Evolutionary conservation across 495 filamentous ascomycete species (phyloP).

Genomic region (Pseudevernia furfuracea): DNA sequence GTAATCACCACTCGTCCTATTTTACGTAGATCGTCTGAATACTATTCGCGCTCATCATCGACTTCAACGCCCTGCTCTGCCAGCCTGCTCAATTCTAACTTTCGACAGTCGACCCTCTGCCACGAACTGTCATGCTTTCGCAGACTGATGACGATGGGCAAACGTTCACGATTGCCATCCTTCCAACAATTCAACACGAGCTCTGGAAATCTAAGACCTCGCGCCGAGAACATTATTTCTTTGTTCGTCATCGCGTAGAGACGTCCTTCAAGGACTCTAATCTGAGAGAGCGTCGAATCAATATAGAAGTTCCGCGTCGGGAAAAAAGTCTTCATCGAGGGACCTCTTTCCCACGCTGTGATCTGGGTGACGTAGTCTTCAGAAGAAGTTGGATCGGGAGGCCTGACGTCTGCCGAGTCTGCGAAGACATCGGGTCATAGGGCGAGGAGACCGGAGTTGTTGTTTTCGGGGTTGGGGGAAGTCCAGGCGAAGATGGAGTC

Average conservation of each 20-base stretch:
- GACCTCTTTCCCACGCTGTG: too few species aligned
- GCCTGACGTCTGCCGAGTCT: neutral
- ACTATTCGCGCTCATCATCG: neutral
- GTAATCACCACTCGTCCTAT: neutral
- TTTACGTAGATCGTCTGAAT: neutral
- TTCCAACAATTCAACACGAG: neutral
- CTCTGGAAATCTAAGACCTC: neutral
- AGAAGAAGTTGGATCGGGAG: neutral
- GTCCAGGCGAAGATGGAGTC: constrained; percentile 28
- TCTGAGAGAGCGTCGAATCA: too few species aligned
- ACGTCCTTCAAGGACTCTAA: neutral
- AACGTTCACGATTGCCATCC: neutral
- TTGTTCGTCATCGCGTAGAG: neutral
- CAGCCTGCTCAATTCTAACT: neutral
- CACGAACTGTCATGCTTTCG: neutral
- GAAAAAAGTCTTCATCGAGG: too few species aligned
- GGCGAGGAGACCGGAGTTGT: constrained; percentile 1
- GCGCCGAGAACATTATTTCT: neutral
- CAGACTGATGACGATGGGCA: neutral
- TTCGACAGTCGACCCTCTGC: neutral
- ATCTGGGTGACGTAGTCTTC: too few species aligned
- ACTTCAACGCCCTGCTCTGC: neutral
- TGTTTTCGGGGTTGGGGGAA: neutral
- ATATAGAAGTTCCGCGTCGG: too few species aligned
- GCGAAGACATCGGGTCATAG: constrained; percentile 1